Evolutionary conservation across 495 filamentous ascomycete genomes (phyloP), one percentile per base, ranked within the genome.

Genomic region (Annulohypoxylon nitens): DNA sequence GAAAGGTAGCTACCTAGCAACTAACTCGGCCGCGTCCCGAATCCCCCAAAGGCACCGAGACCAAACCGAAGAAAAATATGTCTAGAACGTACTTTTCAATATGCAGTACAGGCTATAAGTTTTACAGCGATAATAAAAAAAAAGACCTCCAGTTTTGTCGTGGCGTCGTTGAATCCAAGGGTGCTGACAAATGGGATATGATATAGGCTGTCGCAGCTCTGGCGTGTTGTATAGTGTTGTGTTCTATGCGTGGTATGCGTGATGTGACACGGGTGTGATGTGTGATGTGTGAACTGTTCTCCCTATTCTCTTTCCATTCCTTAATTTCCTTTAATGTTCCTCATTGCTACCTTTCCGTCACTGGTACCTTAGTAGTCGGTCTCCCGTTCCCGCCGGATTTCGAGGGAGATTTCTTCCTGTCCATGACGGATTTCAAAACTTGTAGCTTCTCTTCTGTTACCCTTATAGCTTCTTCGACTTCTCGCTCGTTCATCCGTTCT

Each of bases 391-490:
- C 65, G 45, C 66, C 9, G 3, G 73, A 75, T 59, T 74, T 76
- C 6, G 53, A 14, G 20, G 67, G 71, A 16, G 64, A 65, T 78
- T 85, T 87, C 71, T 85, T 89, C 76, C 86, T 85, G 48, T 85
- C 87, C 65, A 97, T 83, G 51, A 93, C 90, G 47, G 83, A 84
- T 78, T 95, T 95, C 55, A 98, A 81, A 2, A 89, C 86, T 60
- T 89, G 86, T 61, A 98, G 83, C 62, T 90, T 88, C 81, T 96
- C 91, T 79, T 97, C 92, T 26, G 95, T 97, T 12, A 95, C 89
- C 36, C 85, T 83, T 53, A 98, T 94, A 14, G 95, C 94, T 76
- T 95, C 90, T 73, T 92, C 89, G 62, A 99, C 86, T 81, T 98
- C 91, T 51, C 92, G 81, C 73, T 94, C 89, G 58, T 88, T 90